Evolutionary conservation across 106 monocot species (phyloP).

Genomic region (Alisma plantagoaquatica): DNA sequence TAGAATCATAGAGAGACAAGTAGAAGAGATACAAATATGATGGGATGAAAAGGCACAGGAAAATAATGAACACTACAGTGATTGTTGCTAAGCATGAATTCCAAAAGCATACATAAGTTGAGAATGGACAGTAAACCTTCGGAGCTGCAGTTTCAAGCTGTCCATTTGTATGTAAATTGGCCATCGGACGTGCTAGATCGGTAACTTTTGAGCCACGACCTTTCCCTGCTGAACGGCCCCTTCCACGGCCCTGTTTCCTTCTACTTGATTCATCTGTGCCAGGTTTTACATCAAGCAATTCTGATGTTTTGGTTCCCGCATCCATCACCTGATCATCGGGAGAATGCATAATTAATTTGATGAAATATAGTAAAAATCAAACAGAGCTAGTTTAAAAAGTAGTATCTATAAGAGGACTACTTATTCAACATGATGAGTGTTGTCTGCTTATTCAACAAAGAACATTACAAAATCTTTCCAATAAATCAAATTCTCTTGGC

Average conservation of each 20-base stretch:
- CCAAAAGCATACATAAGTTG: no score
- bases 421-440: neutral
- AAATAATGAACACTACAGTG: no score
- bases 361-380: no score
- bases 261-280: slow-evolving; percentile 39
- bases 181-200: slow-evolving; percentile 43
- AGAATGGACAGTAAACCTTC: slow-evolving; percentile 55
- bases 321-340: slow-evolving; percentile 30
- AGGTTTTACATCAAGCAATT: slow-evolving; percentile 29
- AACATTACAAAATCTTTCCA: neutral
- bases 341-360: neutral
- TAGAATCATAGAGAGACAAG: neutral
- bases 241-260: slow-evolving; percentile 70
- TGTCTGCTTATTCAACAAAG: neutral
- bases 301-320: slow-evolving; percentile 31
- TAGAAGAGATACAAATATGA: neutral
- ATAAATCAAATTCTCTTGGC: no score
- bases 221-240: slow-evolving; percentile 60
- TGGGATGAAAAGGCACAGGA: no score
- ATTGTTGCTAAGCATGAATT: neutral
- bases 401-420: neutral
- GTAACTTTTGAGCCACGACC: slow-evolving; percentile 50
- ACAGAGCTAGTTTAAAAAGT: no score
- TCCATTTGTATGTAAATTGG: slow-evolving; percentile 38
- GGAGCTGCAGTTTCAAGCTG: slow-evolving; percentile 39